Base-by-base conservation (phyloP, 768 basidiomycete genomes). In the Leccinum aurantiacum region DNA sequence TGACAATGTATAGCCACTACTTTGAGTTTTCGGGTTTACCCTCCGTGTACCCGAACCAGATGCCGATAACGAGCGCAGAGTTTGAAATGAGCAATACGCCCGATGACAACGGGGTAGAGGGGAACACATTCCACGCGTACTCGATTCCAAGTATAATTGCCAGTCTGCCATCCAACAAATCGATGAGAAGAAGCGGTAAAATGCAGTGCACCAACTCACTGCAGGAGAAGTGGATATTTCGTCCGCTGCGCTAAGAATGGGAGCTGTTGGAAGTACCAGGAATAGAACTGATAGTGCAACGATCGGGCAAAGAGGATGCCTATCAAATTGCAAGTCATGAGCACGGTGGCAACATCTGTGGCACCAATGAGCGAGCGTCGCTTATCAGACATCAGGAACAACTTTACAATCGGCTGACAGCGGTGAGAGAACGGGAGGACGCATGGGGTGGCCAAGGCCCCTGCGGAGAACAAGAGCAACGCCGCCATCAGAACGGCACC, bases 231-330 rank as follows among this genome's bases (percentile, higher is more conserved):
- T 15, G 89, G 89, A 71, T 84, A 90, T 55, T 75, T 79, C 5
- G 90, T 88, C 69, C 85, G 85, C 82, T 87, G 95, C 4, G 84
- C 77, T 29, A 98, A 74, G 69, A 95, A 88, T 1, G 96, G 93
- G 35, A 96, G 72, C 67, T 95, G 93, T 58, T 91, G 89, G 10
- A 89, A 92, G 71, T 98, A 98, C 97, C 97, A 99, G 6, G 91
- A 88, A 73, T 97, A 97, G 75, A 99, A 99, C 66, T 99, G 97
- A 71, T 98, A 98, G 71, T 99, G 97, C 48, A 99, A 77, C 10
- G 96, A 98, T 19, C 97, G 86, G 22, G 97, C 93, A 71, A 92
- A 97, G 7, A 91, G 63, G 37, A 98, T 89, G 17, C 97, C 97
- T 55, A 97, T 87, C 41, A 98, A 72, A 69, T 98, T 98, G 15